Conservation (phyloP, 2,329 filamentous ascomycete species). For the Ophiostoma tasmaniense region DNA sequence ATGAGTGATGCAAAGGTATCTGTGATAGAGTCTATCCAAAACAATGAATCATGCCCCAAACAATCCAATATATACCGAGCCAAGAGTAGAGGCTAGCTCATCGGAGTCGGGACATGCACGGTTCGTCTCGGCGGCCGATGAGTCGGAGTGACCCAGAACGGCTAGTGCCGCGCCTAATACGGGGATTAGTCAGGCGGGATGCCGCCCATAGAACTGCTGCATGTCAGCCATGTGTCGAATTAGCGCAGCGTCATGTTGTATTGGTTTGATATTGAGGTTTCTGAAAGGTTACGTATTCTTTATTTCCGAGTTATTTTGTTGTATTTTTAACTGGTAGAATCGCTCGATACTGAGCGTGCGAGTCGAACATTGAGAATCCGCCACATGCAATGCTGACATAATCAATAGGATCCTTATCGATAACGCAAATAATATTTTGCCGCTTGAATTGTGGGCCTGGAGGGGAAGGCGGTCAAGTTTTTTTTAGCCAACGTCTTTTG, state of each 20-base stretch:
- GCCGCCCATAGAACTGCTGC: background rate
- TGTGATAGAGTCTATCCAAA: background rate
- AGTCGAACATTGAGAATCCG: background rate
- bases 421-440: constrained; percentile 18
- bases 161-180: constrained; percentile 3
- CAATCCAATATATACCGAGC: background rate
- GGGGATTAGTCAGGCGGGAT: constrained; percentile 1
- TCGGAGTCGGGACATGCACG: background rate
- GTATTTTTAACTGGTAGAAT: background rate
- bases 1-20: background rate
- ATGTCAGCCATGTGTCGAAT: background rate
- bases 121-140: background rate
- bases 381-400: background rate
- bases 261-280: too few relatives aligned
- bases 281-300: too few relatives aligned
- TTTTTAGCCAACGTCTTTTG: constrained; percentile 15
- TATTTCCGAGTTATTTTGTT: too few relatives aligned
- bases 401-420: constrained; percentile 15
- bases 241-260: background rate
- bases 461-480: constrained; percentile 22
- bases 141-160: constrained; percentile 17
- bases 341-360: background rate
- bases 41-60: background rate
- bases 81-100: background rate
- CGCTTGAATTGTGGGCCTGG: constrained; percentile 14